phyloP scores from a whole-genome alignment of 805 yeast species.

The Metschnikowia reukaufii region DNA sequence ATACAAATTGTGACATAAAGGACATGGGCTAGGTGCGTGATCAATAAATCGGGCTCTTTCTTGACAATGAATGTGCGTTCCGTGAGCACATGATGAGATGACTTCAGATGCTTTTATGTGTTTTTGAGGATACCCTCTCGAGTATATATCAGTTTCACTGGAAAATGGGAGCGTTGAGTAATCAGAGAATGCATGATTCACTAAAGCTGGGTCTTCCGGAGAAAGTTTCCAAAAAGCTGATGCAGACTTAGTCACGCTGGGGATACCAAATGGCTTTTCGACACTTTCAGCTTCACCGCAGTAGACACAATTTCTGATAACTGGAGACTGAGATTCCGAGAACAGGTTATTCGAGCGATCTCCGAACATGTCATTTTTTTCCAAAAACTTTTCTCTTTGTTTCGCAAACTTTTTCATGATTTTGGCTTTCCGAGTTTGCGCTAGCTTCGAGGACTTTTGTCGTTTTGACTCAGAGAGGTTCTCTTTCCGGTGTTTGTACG shows the following conservation, averaged over 20 bases:
- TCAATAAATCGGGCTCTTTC: conserved; percentile 17
- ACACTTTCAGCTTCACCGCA: conserved; percentile 26
- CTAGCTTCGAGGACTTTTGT: conserved; percentile 56
- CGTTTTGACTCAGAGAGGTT: conserved; percentile 49
- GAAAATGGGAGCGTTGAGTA: conserved; percentile 21
- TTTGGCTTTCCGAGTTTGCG: conserved; percentile 60
- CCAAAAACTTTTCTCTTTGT: conserved; percentile 47
- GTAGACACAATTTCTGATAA: conserved; percentile 22
- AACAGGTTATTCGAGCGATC: background rate
- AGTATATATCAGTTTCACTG: conserved; percentile 2
- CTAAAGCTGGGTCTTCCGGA: conserved; percentile 13
- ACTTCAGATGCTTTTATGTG: conserved; percentile 1
- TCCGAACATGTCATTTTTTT: conserved; percentile 32
- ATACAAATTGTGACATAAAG: conserved; percentile 49
- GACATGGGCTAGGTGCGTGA: conserved; percentile 50
- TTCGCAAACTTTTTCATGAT: conserved; percentile 62
- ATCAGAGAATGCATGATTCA: conserved; percentile 24
- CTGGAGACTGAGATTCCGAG: background rate
- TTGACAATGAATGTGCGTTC: conserved; percentile 50
- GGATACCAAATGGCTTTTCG: conserved; percentile 56
- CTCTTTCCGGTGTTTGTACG: conserved; percentile 48
- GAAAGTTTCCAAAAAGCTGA: conserved; percentile 53
- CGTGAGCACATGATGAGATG: conserved; percentile 46
- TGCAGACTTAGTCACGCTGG: conserved; percentile 48
- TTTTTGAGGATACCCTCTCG: conserved; percentile 23